These are phyloP conservation scores for Naganishia sp. DNA, from an alignment of 1,284 basidiomycete species.

Conservation along the genomic window DNA sequence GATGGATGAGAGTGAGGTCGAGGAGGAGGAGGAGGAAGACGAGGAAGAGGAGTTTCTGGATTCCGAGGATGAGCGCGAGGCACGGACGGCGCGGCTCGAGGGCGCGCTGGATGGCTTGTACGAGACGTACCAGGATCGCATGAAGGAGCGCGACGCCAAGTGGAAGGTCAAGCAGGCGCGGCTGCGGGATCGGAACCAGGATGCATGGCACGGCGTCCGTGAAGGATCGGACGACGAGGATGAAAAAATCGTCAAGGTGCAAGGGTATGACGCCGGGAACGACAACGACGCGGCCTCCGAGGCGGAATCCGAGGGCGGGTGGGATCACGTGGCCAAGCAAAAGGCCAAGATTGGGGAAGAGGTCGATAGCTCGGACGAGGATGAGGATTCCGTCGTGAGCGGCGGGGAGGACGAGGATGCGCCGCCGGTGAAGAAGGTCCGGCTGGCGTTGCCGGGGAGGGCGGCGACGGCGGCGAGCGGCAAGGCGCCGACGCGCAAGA, in stretches of 20 bases:
- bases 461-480: slow-evolving; percentile 19
- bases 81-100: slow-evolving; percentile 69
- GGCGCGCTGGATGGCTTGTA: slow-evolving; percentile 85
- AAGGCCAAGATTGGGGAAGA: slow-evolving; percentile 64
- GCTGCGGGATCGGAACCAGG: slow-evolving; percentile 67
- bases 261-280: slow-evolving; percentile 35
- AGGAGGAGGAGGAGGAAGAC: slow-evolving; percentile 53
- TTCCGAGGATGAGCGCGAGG: slow-evolving; percentile 71
- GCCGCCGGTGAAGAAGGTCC: slow-evolving; percentile 38
- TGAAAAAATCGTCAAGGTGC: slow-evolving; percentile 48
- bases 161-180: slow-evolving; percentile 83
- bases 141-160: slow-evolving; percentile 85
- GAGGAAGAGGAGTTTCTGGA: slow-evolving; percentile 62
- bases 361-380: slow-evolving; percentile 54
- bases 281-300: slow-evolving; percentile 53
- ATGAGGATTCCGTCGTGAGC: slow-evolving; percentile 43
- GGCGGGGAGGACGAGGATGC: slow-evolving; percentile 43
- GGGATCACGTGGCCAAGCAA: slow-evolving; percentile 66
- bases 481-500: neutral
- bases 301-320: slow-evolving; percentile 66
- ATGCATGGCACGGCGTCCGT: slow-evolving; percentile 74
- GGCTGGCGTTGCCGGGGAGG: slow-evolving; percentile 30
- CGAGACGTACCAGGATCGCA: slow-evolving; percentile 77
- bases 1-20: slow-evolving; percentile 45
- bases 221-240: slow-evolving; percentile 47